Conservation (phyloP, 768 basidiomycete species). For the Leccinum variicolor region DNA sequence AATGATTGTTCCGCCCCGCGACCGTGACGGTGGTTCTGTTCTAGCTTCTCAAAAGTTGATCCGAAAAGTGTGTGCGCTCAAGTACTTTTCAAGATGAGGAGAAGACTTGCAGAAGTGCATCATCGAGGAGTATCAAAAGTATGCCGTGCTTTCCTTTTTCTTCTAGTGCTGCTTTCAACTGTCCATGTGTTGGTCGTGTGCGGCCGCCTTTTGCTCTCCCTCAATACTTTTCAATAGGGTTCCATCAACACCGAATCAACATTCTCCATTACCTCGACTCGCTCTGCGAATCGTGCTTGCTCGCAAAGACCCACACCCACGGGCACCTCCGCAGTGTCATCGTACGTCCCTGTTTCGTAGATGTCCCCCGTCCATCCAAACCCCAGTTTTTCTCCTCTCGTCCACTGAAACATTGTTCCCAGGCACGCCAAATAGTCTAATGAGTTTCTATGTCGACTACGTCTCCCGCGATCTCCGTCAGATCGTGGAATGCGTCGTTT, state of each 20-base stretch:
- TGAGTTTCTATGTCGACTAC: slow-evolving; percentile 69
- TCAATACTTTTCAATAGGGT: slow-evolving; percentile 43
- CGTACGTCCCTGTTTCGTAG: not conserved
- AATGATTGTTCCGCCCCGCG: not conserved
- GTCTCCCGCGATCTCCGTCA: slow-evolving; percentile 74
- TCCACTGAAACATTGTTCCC: not conserved
- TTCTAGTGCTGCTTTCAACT: not conserved
- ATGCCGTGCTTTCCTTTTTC: not conserved
- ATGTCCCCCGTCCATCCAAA: not conserved
- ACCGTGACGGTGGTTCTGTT: no score
- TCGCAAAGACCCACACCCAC: slow-evolving; percentile 52
- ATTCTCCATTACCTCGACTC: slow-evolving; percentile 89
- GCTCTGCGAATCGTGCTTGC: slow-evolving; percentile 73
- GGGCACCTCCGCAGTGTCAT: slow-evolving; percentile 11
- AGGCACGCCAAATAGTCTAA: slow-evolving; percentile 35
- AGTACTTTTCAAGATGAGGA: slow-evolving; percentile 79
- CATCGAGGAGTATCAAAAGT: slow-evolving; percentile 89
- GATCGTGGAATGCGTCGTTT: slow-evolving; percentile 84
- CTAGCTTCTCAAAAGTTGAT: slow-evolving; percentile 24
- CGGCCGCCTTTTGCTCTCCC: no score
- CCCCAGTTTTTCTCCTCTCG: not conserved
- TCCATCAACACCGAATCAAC: slow-evolving; percentile 92
- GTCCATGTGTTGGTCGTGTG: not conserved
- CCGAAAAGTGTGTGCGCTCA: slow-evolving; percentile 83
- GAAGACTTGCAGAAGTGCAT: slow-evolving; percentile 95